Percentiles rank a stretch among this genome's conserved stretches.
Conservation (phyloP, 495 filamentous ascomycete genomes). For the Astrocystis sublimbata region DNA sequence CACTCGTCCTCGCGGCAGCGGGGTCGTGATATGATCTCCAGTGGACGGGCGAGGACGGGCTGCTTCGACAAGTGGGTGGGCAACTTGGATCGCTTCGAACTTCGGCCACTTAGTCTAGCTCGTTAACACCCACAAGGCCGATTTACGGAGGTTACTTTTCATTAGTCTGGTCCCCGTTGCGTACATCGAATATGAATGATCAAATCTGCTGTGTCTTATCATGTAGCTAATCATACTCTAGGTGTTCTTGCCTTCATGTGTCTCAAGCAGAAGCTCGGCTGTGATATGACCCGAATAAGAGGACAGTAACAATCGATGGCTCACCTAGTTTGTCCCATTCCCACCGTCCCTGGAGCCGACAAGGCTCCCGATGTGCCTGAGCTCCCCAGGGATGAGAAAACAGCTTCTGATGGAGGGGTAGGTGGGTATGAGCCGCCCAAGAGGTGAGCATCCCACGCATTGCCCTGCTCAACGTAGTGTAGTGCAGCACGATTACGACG, state of each 20-base stretch:
- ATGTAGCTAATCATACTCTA: no score
- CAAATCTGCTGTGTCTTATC: no score
- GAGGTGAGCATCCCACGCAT: conserved; percentile 1
- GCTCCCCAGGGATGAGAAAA: neutral
- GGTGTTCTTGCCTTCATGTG: neutral
- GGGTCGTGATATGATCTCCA: no score
- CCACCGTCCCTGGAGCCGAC: neutral
- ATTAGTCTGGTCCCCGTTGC: neutral
- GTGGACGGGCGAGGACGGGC: no score
- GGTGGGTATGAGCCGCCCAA: conserved; percentile 1
- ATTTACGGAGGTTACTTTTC: conserved; percentile 1
- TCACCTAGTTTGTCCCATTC: conserved; percentile 3
- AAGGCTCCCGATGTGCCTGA: neutral
- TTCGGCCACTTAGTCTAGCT: neutral
- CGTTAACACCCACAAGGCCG: neutral
- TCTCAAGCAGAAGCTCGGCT: neutral
- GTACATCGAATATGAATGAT: no score
- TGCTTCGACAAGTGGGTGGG: no score
- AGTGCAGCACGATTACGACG: neutral
- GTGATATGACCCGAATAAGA: neutral
- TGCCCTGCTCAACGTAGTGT: neutral
- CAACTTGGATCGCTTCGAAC: neutral
- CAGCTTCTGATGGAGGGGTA: neutral
- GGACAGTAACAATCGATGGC: neutral
- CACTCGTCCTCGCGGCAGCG: no score